Base-by-base conservation (phyloP, 495 filamentous ascomycete genomes). In the Cladorrhinum samala region DNA sequence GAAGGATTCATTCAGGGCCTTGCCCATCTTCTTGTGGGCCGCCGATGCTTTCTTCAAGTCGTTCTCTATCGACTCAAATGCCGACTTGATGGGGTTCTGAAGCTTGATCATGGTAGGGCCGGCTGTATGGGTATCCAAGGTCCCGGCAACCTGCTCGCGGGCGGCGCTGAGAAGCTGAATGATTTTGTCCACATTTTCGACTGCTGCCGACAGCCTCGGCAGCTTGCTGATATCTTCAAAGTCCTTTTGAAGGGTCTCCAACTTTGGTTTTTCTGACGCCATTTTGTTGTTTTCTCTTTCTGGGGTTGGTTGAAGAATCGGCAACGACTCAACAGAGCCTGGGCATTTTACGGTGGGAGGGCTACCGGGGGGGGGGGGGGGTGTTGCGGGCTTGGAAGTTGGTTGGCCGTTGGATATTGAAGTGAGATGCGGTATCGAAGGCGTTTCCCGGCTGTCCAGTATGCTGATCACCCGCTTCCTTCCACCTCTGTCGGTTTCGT, bases 1-100 rank as follows among this genome's bases (percentile, higher is more conserved):
- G 70, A 93, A 90, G 53, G 86, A 80, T 77, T 87, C 91, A 63
- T 94, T 86, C 37, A 97, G 67, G 2, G 86, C 78, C 60, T 91
- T 95, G 49, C 83, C 82, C 68, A 93, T 92, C 44, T 85, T 85
- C 62, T 83, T 89, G 24, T 93, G 80, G 2, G 83, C 80, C 54
- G 80, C 82, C 49, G 95, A 82, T 3, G 89, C 83, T 43, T 87
- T 84, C 61, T 89, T 92, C 48, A 96, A 75, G 61, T 84, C 83
- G 38, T 86, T 84, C 54, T 86, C 87, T 40, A 95, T 79, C 9
- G 75, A 75, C 20, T 94, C 88, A 52, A 98, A 84, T 0, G 84
- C 83, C 30, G 82, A 68, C 58, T 88, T 90, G 36, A 93, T 72
- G 1, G 90, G 86, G 56, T 83, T 91, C 60, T 96, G 90, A 9